A percentile compares a stretch with the other conserved stretches of the same genome.
Conservation (phyloP, 2,329 filamentous ascomycete species). For the Clathrospora elynae region DNA sequence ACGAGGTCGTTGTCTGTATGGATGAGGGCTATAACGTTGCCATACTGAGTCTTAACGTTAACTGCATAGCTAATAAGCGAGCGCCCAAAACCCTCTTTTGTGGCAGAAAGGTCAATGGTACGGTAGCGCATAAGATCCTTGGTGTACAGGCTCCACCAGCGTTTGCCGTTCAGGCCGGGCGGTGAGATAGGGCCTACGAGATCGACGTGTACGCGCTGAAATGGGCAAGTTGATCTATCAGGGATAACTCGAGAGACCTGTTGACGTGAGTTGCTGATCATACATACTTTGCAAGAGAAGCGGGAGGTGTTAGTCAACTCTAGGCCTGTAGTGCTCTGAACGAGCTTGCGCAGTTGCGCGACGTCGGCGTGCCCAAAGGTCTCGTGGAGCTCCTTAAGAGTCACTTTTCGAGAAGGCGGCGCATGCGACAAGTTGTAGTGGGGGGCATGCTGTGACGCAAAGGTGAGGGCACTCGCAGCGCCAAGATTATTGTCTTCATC, state of each 20-base stretch:
- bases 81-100: neutral
- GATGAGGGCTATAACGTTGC: neutral
- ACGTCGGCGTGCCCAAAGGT: conserved; percentile 1
- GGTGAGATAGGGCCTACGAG: conserved; percentile 2
- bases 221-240: neutral
- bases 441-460: neutral
- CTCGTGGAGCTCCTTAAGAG: conserved; percentile 1
- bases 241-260: conserved; percentile 1
- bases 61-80: conserved; percentile 1
- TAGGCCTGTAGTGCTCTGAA: conserved; percentile 1
- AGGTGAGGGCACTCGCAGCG: neutral
- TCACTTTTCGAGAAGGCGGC: neutral
- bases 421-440: conserved; percentile 1
- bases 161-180: conserved; percentile 1
- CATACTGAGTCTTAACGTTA: neutral
- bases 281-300: conserved; percentile 1
- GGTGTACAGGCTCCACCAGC: conserved; percentile 2
- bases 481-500: neutral
- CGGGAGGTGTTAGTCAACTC: conserved; percentile 2
- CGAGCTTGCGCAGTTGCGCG: conserved; percentile 1
- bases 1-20: conserved; percentile 1
- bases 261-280: neutral
- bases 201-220: conserved; percentile 2
- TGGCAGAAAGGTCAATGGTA: neutral
- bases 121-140: conserved; percentile 1